Evolutionary conservation across 176 grass and related monocot species (phyloP), one percentile per base, ranked within the genome.

Genomic region (Cymbopogon citratus): DNA sequence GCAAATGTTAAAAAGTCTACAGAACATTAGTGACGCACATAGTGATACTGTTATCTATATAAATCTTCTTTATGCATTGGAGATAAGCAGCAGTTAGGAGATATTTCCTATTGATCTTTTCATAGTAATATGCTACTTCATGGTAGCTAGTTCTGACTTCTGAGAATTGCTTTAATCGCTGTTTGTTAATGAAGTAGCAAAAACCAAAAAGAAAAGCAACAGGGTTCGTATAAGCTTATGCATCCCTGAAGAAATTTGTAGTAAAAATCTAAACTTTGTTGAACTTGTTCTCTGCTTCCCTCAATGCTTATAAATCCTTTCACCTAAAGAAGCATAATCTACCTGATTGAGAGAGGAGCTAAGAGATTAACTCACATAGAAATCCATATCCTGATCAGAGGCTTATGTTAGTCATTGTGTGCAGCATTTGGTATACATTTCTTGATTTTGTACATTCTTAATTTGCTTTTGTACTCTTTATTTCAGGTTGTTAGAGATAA

Each of bases 401-500:
- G 14, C 68, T 18, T 61, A 44, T 73, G 18, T 28, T 36, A 18
- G 33, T 77, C 75, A 41, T 39, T 70, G 26, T 51, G 24, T 77
- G 73, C 64, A 82, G n/a, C 38, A 52, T 40, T 31, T 77, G 13
- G 6, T 66, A 66, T 87, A 21, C 44, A 44, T 75, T 81, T 80
- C 9, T 66, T 76, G 41, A 76, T 69, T 61, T 29, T 85, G 33
- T 39, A 21, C 69, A 27, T 16, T 54, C 52, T 61, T 73, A 77
- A 80, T 29, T 78, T 66, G 11, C 54, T 31, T 56, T 26, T 46
- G 59, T 43, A 68, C 67, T 31, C 63, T 85, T 67, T 86, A 40
- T 90, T 83, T 77, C 57, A 98, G 95, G 95, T 98, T 65, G 87
- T 98, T 65, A 87, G 92, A 83, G 95, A 98, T 75, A 98, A 98